Percentiles rank a stretch among this genome's conserved stretches.
These are phyloP conservation scores for Neospermospora avenae DNA, from an alignment of 2,329 filamentous ascomycete genomes.

Conservation along the genomic window DNA sequence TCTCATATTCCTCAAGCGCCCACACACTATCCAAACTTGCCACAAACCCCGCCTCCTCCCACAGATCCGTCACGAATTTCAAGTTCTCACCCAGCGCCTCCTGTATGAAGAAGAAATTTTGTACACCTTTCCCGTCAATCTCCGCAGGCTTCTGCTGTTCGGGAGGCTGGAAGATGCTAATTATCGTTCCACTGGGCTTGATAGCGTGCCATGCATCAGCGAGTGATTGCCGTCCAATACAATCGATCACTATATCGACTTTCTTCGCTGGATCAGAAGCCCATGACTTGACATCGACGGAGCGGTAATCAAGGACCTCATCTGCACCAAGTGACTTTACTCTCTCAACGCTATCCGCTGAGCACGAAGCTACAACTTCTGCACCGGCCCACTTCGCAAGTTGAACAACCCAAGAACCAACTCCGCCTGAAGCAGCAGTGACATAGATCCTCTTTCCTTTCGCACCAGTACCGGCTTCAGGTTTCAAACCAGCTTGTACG, in stretches of 20 bases:
- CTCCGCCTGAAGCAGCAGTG: slow-evolving; percentile 43
- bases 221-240: slow-evolving; percentile 39
- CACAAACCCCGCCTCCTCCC: slow-evolving; percentile 38
- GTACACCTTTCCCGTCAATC: slow-evolving; percentile 26
- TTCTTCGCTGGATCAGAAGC: slow-evolving; percentile 28
- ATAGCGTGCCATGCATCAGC: slow-evolving; percentile 43
- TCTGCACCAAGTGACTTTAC: slow-evolving; percentile 41
- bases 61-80: slow-evolving; percentile 37
- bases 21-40: slow-evolving; percentile 42
- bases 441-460: slow-evolving; percentile 41
- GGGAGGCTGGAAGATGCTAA: slow-evolving; percentile 41
- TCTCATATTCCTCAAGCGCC: slow-evolving; percentile 39
- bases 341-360: slow-evolving; percentile 38
- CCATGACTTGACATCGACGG: slow-evolving; percentile 36
- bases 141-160: slow-evolving; percentile 33
- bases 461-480: slow-evolving; percentile 21
- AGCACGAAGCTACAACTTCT: slow-evolving; percentile 41
- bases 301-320: slow-evolving; percentile 38
- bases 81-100: slow-evolving; percentile 38
- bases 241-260: slow-evolving; percentile 45
- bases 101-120: slow-evolving; percentile 43
- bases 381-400: slow-evolving; percentile 38
- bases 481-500: slow-evolving; percentile 34
- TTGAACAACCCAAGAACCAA: slow-evolving; percentile 44
- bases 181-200: slow-evolving; percentile 37